These are phyloP conservation scores for Nitzschia sp. DNA, from an alignment of 108 stramenopile species.

Conservation along the genomic window DNA sequence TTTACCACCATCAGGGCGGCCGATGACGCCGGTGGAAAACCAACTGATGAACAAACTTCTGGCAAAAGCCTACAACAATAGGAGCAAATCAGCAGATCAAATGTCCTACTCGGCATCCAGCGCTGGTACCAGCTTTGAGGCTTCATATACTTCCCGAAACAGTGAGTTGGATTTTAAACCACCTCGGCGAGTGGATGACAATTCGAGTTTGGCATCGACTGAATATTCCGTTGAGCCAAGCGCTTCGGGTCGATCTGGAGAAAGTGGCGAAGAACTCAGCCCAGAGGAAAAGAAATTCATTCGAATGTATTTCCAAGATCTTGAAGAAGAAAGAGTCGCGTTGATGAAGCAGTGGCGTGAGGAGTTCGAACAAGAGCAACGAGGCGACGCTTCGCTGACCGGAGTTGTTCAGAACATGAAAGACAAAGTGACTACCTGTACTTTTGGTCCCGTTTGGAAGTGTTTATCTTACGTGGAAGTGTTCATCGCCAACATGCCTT, in stretches of 20 bases:
- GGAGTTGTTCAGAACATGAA: not conserved
- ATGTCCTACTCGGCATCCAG: not conserved
- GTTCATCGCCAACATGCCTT: constrained; percentile 58
- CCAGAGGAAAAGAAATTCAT: constrained; percentile 1
- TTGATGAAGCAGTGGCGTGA: constrained; percentile 20
- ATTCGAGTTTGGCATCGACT: constrained; percentile 4
- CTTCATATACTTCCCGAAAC: not conserved
- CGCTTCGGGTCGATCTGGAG: not conserved
- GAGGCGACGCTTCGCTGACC: not conserved
- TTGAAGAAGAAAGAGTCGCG: constrained; percentile 13
- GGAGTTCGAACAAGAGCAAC: constrained; percentile 1
- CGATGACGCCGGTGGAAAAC: not conserved
- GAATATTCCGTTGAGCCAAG: not conserved
- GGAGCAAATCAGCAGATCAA: not conserved
- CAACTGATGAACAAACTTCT: not conserved
- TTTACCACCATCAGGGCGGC: not conserved
- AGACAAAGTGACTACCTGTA: not conserved
- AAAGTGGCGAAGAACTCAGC: not conserved
- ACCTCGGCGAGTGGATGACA: not conserved
- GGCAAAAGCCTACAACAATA: not conserved
- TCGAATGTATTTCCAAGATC: constrained; percentile 5
- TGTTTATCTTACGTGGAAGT: constrained; percentile 22
- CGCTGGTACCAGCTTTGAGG: not conserved
- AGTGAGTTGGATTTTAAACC: not conserved
- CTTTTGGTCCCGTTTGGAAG: not conserved